Evolutionary conservation across 1,284 basidiomycete species (phyloP), one percentile per base, ranked within the genome.

Genomic region (Ceratobasidium sp.): DNA sequence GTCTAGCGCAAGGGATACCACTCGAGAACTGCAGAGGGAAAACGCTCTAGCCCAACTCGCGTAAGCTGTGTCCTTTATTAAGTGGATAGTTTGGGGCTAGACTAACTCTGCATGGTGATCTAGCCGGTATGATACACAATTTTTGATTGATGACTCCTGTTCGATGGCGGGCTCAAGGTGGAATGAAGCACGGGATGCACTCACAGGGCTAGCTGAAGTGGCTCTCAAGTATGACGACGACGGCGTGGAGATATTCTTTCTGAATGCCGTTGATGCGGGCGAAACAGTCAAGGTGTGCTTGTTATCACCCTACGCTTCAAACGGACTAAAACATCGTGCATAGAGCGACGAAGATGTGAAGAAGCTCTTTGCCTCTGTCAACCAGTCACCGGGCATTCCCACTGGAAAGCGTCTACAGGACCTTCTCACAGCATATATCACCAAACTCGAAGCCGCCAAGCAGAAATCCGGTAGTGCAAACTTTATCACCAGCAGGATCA

Each of bases 121-220:
- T 49, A 74, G 71, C 11, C 25, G 51, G 15, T 74, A 64, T 32
- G 71, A 74, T 22, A 74, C 71, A 1, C 71, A 74, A 32, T 74
- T 74, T 25, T 22, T 74, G 43, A 74, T 74, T n/a, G 71, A 65
- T n/a, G 90, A 91, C 80, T 90, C 90, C 0, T 81, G 80, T 5
- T 90, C 90, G 9, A 91, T 91, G 90, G 68, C 77, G 9, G 86
- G 84, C 1, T 69, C 77, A 0, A 82, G 84, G 22, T 91, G 90
- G 90, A 70, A 77, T 13, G 86, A 88, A 86, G 86, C 88, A 9
- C 80, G 83, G 46, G 81, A 84, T 25, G 87, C 86, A 0, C 83
- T 89, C 17, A 82, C 84, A 9, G 79, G 82, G 2, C 81, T 89
- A 5, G 87, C 87, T 11, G 83, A 85, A 4, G 81, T 82, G 11